phyloP scores from a whole-genome alignment of 805 yeast genomes.

The Zygotorulaspora sp. region DNA sequence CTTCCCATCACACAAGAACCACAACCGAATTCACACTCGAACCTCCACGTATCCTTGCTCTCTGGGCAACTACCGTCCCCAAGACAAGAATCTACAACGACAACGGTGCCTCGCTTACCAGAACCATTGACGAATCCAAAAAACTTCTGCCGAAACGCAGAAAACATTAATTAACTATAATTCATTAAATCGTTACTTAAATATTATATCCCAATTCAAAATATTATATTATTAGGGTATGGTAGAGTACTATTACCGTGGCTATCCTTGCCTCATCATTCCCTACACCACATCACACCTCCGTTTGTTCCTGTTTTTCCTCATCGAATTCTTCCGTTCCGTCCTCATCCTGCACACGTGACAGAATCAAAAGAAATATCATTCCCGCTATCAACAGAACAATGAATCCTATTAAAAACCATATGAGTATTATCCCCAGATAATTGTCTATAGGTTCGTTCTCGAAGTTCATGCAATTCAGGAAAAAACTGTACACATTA shows the following conservation, averaged over 20 bases:
- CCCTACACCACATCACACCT: not conserved
- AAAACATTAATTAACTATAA: conserved; percentile 3
- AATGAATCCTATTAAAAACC: conserved; percentile 12
- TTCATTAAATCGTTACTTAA: conserved; percentile 2
- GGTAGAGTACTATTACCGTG: too few species aligned
- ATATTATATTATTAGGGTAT: too few species aligned
- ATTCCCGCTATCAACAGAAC: conserved; percentile 10
- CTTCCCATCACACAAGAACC: conserved; percentile 1
- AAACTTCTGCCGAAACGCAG: conserved; percentile 1
- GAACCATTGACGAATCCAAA: conserved; percentile 10
- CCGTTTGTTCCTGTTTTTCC: conserved; percentile 4
- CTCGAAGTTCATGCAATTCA: conserved; percentile 1
- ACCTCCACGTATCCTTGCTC: conserved; percentile 19
- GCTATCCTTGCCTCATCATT: too few species aligned
- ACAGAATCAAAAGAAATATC: conserved; percentile 7
- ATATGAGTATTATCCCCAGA: conserved; percentile 10
- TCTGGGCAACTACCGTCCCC: conserved; percentile 18
- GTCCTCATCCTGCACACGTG: conserved; percentile 6
- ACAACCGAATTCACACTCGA: conserved; percentile 4
- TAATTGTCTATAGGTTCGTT: conserved; percentile 12
- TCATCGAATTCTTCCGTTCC: conserved; percentile 5
- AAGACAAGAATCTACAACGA: conserved; percentile 12
- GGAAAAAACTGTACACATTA: conserved; percentile 7
- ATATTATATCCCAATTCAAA: too few species aligned
- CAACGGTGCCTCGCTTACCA: conserved; percentile 6